A percentile compares a stretch with the other conserved stretches of the same genome.
phyloP scores from a whole-genome alignment of 148 eudicot genomes.

The Chenopodium quinoa region DNA sequence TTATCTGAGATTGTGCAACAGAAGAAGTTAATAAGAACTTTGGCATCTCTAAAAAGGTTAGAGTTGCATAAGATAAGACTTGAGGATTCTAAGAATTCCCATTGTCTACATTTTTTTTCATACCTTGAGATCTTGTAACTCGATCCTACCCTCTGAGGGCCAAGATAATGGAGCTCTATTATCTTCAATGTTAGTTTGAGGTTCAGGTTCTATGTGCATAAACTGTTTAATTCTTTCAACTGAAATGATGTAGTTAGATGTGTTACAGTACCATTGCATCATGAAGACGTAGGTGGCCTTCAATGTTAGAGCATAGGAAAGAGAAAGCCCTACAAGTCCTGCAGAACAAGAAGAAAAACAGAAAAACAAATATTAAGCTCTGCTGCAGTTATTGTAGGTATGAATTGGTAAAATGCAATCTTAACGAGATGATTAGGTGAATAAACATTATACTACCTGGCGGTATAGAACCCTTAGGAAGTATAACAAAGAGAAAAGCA shows the following conservation, averaged over 20 bases:
- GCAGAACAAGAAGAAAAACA: neutral
- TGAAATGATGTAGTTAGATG: neutral
- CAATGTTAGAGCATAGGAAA: neutral
- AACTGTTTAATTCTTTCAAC: neutral
- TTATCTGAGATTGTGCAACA: neutral
- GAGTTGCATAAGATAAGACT: neutral
- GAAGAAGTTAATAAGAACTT: neutral
- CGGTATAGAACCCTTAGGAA: neutral
- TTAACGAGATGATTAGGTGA: neutral
- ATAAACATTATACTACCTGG: neutral
- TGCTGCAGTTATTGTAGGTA: neutral
- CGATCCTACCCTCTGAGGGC: neutral
- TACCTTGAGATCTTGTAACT: neutral
- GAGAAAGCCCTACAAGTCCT: neutral
- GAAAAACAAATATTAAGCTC: neutral
- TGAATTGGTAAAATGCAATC: neutral
- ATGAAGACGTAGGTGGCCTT: neutral
- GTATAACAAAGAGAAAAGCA: neutral
- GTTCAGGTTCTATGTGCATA: neutral
- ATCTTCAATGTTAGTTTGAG: neutral
- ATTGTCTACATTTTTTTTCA: neutral
- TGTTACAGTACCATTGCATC: neutral
- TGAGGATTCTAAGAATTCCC: neutral
- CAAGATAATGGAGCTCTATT: neutral
- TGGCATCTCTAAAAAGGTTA: neutral